Conservation (phyloP, 2,329 filamentous ascomycete species). For the Coniochaeta ligniaria region DNA sequence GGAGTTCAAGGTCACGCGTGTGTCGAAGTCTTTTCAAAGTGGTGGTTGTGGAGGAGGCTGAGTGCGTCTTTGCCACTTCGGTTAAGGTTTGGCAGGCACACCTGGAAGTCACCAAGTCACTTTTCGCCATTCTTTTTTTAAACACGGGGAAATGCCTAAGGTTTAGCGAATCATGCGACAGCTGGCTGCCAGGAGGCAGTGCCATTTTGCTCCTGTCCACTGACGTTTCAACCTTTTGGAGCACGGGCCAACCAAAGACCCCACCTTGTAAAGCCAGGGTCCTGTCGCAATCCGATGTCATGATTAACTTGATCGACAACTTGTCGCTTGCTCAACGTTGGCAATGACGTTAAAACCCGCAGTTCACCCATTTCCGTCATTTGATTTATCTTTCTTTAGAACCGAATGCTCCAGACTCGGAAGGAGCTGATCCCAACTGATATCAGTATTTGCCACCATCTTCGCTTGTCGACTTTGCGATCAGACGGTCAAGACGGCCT, state of each 20-base stretch:
- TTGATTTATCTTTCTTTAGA: neutral
- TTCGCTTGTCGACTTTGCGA: neutral
- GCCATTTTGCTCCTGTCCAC: neutral
- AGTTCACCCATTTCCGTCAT: neutral
- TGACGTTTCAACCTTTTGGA: neutral
- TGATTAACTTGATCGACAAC: neutral
- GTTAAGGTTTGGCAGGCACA: neutral
- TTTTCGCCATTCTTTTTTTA: constrained; percentile 2
- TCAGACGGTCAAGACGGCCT: no score
- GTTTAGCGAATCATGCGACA: neutral
- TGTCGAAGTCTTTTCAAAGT: neutral
- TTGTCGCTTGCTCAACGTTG: neutral
- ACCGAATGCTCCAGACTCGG: neutral
- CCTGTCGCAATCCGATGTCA: neutral
- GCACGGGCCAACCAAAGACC: neutral
- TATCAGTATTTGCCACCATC: neutral
- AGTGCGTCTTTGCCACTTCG: neutral
- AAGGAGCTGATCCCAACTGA: neutral
- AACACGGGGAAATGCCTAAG: neutral
- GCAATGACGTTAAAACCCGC: neutral
- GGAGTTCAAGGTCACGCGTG: neutral
- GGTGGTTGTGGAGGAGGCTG: neutral
- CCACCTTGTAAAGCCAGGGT: neutral
- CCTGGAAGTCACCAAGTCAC: neutral
- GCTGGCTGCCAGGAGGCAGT: neutral